These are phyloP conservation scores for Ambrosiella xylebori DNA, from an alignment of 2,329 filamentous ascomycete species.

Conservation along the genomic window DNA sequence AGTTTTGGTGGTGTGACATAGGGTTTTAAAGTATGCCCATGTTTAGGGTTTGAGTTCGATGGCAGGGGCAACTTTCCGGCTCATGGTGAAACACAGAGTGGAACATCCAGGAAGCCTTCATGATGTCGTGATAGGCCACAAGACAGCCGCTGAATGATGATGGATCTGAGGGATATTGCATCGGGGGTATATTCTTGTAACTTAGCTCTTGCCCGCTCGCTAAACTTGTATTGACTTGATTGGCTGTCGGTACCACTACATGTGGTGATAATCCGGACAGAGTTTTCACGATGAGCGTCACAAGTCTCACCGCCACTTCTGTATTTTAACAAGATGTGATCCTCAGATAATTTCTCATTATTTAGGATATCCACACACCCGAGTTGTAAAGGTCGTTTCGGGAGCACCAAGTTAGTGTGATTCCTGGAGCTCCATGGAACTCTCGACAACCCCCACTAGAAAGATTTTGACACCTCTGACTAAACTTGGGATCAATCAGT, in stretches of 20 bases:
- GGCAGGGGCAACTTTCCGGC: background rate
- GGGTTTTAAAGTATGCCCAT: background rate
- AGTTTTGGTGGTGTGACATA: conserved; percentile 10
- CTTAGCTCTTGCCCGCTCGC: background rate
- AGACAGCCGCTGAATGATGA: too few species aligned
- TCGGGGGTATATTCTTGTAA: too few species aligned
- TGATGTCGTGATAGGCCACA: background rate
- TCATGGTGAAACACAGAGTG: background rate
- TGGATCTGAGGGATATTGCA: too few species aligned
- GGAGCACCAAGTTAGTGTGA: too few species aligned
- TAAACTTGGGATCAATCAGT: too few species aligned
- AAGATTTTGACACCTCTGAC: too few species aligned
- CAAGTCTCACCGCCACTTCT: background rate
- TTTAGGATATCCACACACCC: background rate
- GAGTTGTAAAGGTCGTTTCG: too few species aligned
- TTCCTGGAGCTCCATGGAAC: background rate
- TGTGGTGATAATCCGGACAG: background rate
- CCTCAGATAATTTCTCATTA: background rate
- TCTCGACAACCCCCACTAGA: background rate
- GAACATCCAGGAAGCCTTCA: background rate
- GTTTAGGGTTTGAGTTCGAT: background rate
- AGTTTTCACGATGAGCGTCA: background rate
- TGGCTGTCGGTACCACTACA: background rate
- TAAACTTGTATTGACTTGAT: background rate
- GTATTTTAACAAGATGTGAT: background rate